A percentile compares a stretch with the other conserved stretches of the same genome.
Evolutionary conservation across 257 asterid species (phyloP).

Genomic region (Fraxinus quadrangulata): DNA sequence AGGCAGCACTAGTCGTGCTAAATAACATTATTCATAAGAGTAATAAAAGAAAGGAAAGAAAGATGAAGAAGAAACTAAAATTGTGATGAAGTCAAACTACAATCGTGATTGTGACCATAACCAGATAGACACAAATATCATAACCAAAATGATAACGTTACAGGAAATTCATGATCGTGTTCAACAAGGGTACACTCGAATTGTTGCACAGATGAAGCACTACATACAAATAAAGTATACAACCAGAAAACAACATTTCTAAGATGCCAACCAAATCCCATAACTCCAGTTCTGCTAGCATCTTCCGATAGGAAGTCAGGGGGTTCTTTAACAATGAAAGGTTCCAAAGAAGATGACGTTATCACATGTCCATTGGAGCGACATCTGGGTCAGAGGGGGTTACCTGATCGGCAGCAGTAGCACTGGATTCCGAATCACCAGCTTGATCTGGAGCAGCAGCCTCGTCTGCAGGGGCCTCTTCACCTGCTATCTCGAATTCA

Average conservation of each 20-base stretch:
- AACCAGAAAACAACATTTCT: background rate
- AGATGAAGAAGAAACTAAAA: background rate
- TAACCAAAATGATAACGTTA: background rate
- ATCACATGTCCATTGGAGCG: slow-evolving; percentile 64
- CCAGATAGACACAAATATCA: background rate
- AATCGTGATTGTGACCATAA: background rate
- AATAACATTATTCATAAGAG: background rate
- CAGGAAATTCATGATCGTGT: background rate
- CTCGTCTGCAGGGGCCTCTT: slow-evolving; percentile 44
- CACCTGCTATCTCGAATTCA: slow-evolving; percentile 62
- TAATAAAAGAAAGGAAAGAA: background rate
- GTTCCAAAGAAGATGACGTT: background rate
- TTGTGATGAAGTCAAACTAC: background rate
- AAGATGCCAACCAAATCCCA: background rate
- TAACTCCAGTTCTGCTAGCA: background rate
- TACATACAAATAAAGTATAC: background rate
- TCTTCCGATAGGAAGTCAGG: background rate
- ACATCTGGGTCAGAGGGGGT: slow-evolving; percentile 41
- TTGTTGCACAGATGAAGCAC: background rate
- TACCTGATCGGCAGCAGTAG: slow-evolving; percentile 33
- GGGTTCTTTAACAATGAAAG: slow-evolving; percentile 1
- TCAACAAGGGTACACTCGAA: background rate
- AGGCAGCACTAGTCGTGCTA: no score
- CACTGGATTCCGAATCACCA: slow-evolving; percentile 33
- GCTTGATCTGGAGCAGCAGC: slow-evolving; percentile 42